Evolutionary conservation across 2,329 filamentous ascomycete species (phyloP).

Genomic region (Cladosporium sphaerospermum): DNA sequence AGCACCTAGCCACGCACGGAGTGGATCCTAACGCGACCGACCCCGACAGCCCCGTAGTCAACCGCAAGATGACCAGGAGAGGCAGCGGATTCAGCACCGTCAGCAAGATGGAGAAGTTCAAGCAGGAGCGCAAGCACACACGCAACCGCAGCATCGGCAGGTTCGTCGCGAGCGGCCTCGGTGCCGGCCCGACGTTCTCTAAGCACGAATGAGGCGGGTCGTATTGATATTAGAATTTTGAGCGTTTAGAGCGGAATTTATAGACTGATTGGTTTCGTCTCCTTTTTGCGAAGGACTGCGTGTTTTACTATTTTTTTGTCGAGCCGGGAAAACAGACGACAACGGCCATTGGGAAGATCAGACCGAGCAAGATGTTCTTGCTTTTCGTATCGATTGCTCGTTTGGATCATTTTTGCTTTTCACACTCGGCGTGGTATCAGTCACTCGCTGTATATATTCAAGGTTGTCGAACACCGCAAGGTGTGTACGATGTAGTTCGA

Average conservation of each 20-base stretch:
- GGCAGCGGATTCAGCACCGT: constrained; percentile 11
- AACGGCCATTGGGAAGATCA: too few relatives aligned
- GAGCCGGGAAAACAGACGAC: too few relatives aligned
- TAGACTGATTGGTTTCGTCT: too few relatives aligned
- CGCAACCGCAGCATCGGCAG: constrained; percentile 20
- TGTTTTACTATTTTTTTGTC: too few relatives aligned
- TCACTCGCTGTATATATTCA: too few relatives aligned
- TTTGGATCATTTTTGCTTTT: background rate
- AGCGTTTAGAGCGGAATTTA: too few relatives aligned
- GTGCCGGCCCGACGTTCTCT: constrained; percentile 24
- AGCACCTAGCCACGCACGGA: constrained; percentile 16
- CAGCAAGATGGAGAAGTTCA: constrained; percentile 10
- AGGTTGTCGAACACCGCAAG: too few relatives aligned
- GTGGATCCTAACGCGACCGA: constrained; percentile 14
- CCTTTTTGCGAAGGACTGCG: too few relatives aligned
- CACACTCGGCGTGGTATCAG: background rate
- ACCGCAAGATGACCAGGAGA: constrained; percentile 12
- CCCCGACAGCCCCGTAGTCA: constrained; percentile 14
- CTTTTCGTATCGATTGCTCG: too few relatives aligned
- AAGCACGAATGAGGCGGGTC: constrained; percentile 19
- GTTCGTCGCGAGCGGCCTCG: constrained; percentile 22
- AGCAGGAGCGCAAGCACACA: constrained; percentile 13
- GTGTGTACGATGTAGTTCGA: too few relatives aligned
- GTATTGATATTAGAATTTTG: background rate
- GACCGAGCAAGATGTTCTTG: too few relatives aligned